Evolutionary conservation across 2,329 filamentous ascomycete genomes (phyloP), one percentile per base, ranked within the genome.

Genomic region (Aspergillus sp.): DNA sequence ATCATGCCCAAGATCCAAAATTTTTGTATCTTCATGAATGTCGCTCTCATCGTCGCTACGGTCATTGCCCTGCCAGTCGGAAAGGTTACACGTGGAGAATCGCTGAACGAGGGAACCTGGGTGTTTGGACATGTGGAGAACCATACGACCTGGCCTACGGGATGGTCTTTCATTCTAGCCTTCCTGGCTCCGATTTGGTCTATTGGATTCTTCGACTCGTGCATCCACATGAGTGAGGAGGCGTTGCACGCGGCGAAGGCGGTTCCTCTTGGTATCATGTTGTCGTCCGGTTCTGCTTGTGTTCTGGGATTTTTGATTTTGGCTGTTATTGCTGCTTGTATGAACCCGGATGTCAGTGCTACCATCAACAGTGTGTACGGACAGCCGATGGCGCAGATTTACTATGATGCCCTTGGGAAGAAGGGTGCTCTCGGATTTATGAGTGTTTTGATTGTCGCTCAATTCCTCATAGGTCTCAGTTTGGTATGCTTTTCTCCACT

Each of bases 131-230:
- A 77, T n/a, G 68, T 75, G 1, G 74, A 77, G 13, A 83, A 84
- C 54, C 62, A 79, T 2, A 81, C 79, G 0, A 75, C 74, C 0
- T 84, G 81, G 78, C 76, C 78, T 3, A 70, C 69, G 0, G 76
- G 77, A 1, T 80, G 78, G 75, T 68, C 76, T 0, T 83, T 83
- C 54, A 80, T 84, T 67, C 64, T 83, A 2, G 68, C 77, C 0
- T 83, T 80, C 78, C 67, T 84, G 17, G 74, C 71, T 25, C 81
- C 81, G 0, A 83, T 84, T 51, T 84, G 81, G 81, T 80, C 79
- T 0, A 69, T 68, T 41, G 68, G 67, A 0, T 74, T 70, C 1
- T 82, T 82, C 51, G 79, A 82, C 55, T 75, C 73, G 2, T 81
- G 78, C 47, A 77, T 78, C 6, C 77, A 82, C 53, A 81, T 83